Evolutionary conservation across 345 rosid species (phyloP).

Genomic region (Populus simonii): DNA sequence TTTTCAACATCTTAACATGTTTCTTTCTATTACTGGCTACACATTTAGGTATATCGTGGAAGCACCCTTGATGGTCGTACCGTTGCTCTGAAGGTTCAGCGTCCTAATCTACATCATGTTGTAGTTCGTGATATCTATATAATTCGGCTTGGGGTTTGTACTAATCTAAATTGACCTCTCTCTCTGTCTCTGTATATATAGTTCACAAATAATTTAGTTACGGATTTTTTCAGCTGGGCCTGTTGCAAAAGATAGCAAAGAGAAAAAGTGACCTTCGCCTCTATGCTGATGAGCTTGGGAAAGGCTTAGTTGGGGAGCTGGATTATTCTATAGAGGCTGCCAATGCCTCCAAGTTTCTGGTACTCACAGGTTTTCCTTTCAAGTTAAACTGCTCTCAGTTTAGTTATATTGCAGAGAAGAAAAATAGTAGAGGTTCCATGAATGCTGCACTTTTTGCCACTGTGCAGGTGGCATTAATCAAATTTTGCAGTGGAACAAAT

Average conservation of each 20-base stretch:
- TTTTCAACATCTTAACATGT: neutral
- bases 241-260: constrained; percentile 81
- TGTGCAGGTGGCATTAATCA: neutral
- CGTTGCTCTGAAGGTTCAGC: constrained; percentile 95
- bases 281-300: constrained; percentile 97
- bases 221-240: constrained; percentile 56
- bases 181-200: constrained; percentile 11
- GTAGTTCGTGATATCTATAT: constrained; percentile 85
- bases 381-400: neutral
- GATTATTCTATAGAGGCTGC: constrained; percentile 85
- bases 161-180: neutral
- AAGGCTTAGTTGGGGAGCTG: constrained; percentile 88
- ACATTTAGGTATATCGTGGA: constrained; percentile 72
- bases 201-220: constrained; percentile 19
- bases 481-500: neutral
- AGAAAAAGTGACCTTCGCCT: constrained; percentile 78
- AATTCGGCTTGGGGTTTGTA: constrained; percentile 84
- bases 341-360: constrained; percentile 81
- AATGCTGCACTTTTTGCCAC: constrained; percentile 1
- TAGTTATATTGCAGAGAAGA: neutral
- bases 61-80: constrained; percentile 62
- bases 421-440: neutral
- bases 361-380: constrained; percentile 24
- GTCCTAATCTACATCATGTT: constrained; percentile 80
- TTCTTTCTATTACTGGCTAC: constrained; percentile 10